Base-by-base conservation (phyloP, 441 rosid genomes). In the Brassica hybrid region DNA sequence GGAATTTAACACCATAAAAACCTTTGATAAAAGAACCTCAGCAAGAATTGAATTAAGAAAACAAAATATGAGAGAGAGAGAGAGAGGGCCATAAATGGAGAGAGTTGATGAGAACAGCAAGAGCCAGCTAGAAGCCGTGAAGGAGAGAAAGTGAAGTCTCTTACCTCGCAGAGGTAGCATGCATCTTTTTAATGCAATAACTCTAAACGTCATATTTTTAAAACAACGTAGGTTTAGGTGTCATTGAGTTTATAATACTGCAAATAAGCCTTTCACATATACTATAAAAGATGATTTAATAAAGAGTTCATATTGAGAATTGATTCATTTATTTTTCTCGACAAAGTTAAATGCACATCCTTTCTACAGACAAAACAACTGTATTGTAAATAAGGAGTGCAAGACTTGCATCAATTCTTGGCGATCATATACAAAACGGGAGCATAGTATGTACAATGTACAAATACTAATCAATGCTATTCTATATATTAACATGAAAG, bases 111-210 rank as follows among this genome's bases (percentile, higher is more conserved):
- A 74, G 72, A 74, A 69, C 82, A 79, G 82, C 79, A 57, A 79
- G 82, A 79, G 10, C 75, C 82, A 79, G 82, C 82, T 79, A 79
- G 66, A 68, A 73, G 78, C 78, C 54, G 75, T 68, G 67, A 79
- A 73, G 82, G 75, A 73, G 61, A 79, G 82, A 79, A 69, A 74
- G 79, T 69, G 79, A 74, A 52, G 66, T 70, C 72, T 79, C 79
- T 69, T 63, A 62, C 30, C 79, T 74, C 67, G 30, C 38, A 30
- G 63, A 63, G 17, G 9, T 69, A n/a, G 32, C 10, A 16, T 45
- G 60, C 71, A 41, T 69, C 67, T 69, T 74, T 74, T 63, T 18
- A 79, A 74, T 79, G 67, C 82, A 25, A 38, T 62, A 61, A 50
- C 71, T 68, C 34, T 41, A 43, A 32, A 56, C 52, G 6, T 41